phyloP scores from a whole-genome alignment of 2,329 filamentous ascomycete genomes.

The Colletotrichum gigasporum region DNA sequence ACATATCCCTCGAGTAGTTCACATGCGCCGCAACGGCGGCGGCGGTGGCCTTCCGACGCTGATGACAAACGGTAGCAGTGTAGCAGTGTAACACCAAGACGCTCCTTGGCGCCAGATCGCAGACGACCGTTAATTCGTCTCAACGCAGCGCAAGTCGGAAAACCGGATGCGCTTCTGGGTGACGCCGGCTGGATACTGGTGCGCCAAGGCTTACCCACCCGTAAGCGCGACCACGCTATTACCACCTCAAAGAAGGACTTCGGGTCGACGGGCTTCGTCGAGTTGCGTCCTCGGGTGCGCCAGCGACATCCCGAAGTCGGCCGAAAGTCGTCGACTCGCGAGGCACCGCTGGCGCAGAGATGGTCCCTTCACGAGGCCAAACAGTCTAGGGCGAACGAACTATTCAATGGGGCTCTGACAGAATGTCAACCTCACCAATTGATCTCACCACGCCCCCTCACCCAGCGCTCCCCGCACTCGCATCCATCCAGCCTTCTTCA shows the following conservation, averaged over 20 bases:
- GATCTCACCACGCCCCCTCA: neutral
- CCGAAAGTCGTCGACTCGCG: neutral
- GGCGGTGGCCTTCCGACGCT: too few relatives aligned
- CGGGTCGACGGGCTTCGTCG: too few relatives aligned
- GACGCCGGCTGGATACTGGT: neutral
- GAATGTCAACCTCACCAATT: too few relatives aligned
- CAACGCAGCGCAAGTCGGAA: too few relatives aligned
- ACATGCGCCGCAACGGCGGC: too few relatives aligned
- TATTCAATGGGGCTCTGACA: too few relatives aligned
- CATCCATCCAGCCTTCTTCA: slow-evolving; percentile 16
- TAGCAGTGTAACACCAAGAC: too few relatives aligned
- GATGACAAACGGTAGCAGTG: too few relatives aligned
- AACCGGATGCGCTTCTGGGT: neutral
- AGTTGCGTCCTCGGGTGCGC: too few relatives aligned
- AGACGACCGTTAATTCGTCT: too few relatives aligned
- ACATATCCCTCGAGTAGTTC: too few relatives aligned
- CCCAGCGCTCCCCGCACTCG: neutral
- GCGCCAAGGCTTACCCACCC: neutral
- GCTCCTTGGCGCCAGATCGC: too few relatives aligned
- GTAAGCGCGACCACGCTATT: neutral
- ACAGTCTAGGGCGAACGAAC: neutral
- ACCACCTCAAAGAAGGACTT: neutral
- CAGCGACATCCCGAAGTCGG: neutral
- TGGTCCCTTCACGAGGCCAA: neutral
- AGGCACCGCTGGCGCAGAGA: neutral